Evolutionary conservation across 2,329 filamentous ascomycete species (phyloP), one percentile per base, ranked within the genome.

Genomic region (Ilyonectria robusta): DNA sequence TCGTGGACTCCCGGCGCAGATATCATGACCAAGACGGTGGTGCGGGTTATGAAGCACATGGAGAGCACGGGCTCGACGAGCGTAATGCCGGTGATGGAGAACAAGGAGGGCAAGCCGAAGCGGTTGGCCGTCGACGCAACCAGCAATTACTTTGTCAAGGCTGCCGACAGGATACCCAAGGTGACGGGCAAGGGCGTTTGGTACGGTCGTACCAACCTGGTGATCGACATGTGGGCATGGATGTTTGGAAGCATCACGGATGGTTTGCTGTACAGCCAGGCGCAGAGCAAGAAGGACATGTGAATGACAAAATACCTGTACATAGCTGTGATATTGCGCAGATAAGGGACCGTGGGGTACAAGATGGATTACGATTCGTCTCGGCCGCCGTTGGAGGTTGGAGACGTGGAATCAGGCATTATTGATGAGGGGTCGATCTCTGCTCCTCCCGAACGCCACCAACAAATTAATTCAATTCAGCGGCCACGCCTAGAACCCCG

Each of bases 1-100:
- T 87, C 87, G 0, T 94, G 91, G 91, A 93, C 91, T 0, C 85
- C 92, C 0, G 91, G 91, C 3, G 87, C 88, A 0, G 90, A 93
- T 65, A 81, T 83, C 0, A 80, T 78, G 42, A 82, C 83, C 0
- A 81, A 81, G 57, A 81, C 87, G 6, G 77, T 87, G 4, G 81
- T 83, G 5, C 81, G 87, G 0, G 78, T 92, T 3, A 72, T 90
- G 65, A 86, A 84, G 48, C 73, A 83, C 59, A 90, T 91, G 86
- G 78, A 84, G 48, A 77, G 81, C 19, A 82, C 84, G 23, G 80
- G 81, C 0, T 82, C 84, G 13, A 81, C 78, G 1, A 81, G 78
- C 19, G 85, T 85, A 1, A 82, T 84, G 21, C 89, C 89, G 0
- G 73, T 81, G 1, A 79, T 84, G 13, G 57, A 76, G 53, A 62